Evolutionary conservation across 371 early-diverging fungal genomes (phyloP).

Genomic region (Catenaria anguillulae): DNA sequence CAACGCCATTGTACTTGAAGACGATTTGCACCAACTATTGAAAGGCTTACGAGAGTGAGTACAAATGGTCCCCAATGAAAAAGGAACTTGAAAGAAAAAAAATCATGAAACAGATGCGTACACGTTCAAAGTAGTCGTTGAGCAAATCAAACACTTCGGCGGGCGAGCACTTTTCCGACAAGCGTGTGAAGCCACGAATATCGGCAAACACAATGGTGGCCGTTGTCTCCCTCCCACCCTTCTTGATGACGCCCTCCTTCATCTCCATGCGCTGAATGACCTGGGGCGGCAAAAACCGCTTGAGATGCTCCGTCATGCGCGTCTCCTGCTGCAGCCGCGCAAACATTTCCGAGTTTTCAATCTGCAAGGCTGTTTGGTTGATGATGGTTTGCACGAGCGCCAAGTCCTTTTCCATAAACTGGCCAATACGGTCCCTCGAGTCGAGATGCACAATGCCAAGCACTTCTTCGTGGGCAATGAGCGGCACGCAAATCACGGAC

Average conservation of each 20-base stretch:
- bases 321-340: conserved; percentile 29
- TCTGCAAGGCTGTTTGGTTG: conserved; percentile 35
- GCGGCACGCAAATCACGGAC: conserved; percentile 32
- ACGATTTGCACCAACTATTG: conserved; percentile 27
- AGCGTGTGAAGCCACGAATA: conserved; percentile 34
- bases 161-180: conserved; percentile 18
- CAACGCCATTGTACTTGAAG: conserved; percentile 35
- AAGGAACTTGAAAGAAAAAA: no score
- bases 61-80: no score
- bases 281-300: conserved; percentile 36
- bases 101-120: background rate
- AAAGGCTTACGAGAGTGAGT: no score
- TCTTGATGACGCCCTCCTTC: conserved; percentile 14
- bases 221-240: conserved; percentile 21
- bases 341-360: conserved; percentile 30
- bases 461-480: conserved; percentile 32
- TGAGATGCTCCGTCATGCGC: conserved; percentile 28
- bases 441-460: conserved; percentile 38
- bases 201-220: conserved; percentile 39
- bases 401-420: conserved; percentile 32
- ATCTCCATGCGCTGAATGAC: conserved; percentile 28
- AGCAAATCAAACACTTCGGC: conserved; percentile 30
- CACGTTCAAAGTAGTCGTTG: conserved; percentile 37
- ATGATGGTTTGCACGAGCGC: conserved; percentile 29
- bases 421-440: conserved; percentile 28